These are phyloP conservation scores for Citeromyces hawaiiensis DNA, from an alignment of 1,139 yeast species.

Conservation along the genomic window DNA sequence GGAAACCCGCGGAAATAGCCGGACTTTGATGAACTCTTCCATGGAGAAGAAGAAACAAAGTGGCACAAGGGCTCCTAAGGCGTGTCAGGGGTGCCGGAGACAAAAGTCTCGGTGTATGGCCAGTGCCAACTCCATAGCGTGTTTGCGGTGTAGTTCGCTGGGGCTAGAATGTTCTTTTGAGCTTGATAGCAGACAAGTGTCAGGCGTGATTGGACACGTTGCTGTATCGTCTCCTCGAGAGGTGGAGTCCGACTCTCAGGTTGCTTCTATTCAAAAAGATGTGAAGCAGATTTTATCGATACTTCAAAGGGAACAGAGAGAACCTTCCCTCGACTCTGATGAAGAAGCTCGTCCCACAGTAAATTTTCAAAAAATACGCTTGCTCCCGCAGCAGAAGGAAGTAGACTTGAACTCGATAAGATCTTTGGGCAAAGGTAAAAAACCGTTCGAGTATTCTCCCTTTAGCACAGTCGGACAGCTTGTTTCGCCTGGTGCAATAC, in stretches of 20 bases:
- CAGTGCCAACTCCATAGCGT: constrained; percentile 28
- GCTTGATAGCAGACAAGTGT: constrained; percentile 8
- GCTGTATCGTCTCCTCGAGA: not conserved
- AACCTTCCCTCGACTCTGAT: not conserved
- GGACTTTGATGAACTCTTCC: constrained; percentile 1
- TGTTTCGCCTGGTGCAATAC: constrained; percentile 1
- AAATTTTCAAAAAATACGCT: not conserved
- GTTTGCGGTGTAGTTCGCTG: constrained; percentile 43
- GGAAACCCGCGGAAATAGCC: too few relatives aligned
- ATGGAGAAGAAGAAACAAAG: constrained; percentile 6
- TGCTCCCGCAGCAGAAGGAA: constrained; percentile 1
- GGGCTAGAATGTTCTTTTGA: constrained; percentile 39
- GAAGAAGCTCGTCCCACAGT: constrained; percentile 1
- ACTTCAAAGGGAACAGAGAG: not conserved
- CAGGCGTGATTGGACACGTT: not conserved
- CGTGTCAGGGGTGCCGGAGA: constrained; percentile 45
- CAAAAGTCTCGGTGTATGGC: constrained; percentile 55
- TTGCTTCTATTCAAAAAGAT: not conserved
- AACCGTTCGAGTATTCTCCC: not conserved
- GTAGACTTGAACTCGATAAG: not conserved
- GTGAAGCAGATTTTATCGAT: constrained; percentile 1
- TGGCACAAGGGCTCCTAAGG: constrained; percentile 34
- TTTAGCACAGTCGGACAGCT: constrained; percentile 1
- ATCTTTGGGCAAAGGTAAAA: not conserved
- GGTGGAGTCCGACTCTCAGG: not conserved